Percentiles rank a stretch among this genome's conserved stretches.
phyloP scores from a whole-genome alignment of 2,329 filamentous ascomycete species.

The Exophiala sideris region DNA sequence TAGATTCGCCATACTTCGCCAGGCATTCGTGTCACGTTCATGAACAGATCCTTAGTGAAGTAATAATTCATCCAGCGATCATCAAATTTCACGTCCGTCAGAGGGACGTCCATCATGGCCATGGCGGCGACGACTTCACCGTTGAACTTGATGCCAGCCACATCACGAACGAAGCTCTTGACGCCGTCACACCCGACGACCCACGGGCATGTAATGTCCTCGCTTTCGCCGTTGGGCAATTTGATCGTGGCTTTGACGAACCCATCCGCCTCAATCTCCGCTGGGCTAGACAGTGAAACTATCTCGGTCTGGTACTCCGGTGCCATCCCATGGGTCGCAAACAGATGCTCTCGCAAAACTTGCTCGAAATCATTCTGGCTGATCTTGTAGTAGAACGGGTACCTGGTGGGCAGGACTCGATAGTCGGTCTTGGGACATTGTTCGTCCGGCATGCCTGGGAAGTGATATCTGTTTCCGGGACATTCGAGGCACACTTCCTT shows the following conservation, averaged over 20 bases:
- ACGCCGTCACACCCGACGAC: slow-evolving; percentile 1
- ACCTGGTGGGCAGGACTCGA: not conserved
- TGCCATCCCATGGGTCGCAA: not conserved
- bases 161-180: not conserved
- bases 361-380: slow-evolving; percentile 4
- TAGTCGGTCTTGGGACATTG: not conserved
- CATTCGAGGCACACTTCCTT: not conserved
- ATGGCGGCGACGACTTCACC: not conserved
- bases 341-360: not conserved
- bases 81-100: not conserved
- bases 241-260: not conserved
- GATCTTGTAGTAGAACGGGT: slow-evolving; percentile 2
- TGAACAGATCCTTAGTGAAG: slow-evolving; percentile 1
- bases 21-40: not conserved
- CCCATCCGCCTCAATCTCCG: not conserved
- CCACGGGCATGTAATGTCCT: not conserved
- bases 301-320: not conserved
- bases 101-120: slow-evolving; percentile 1
- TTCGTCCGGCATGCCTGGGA: slow-evolving; percentile 1
- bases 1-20: slow-evolving; percentile 1
- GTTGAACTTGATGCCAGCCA: not conserved
- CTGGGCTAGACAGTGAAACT: not conserved
- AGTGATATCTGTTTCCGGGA: slow-evolving; percentile 1
- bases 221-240: not conserved
- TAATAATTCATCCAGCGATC: slow-evolving; percentile 4